Base-by-base conservation (phyloP, 2,329 filamentous ascomycete genomes). In the Coniochaeta sp. region DNA sequence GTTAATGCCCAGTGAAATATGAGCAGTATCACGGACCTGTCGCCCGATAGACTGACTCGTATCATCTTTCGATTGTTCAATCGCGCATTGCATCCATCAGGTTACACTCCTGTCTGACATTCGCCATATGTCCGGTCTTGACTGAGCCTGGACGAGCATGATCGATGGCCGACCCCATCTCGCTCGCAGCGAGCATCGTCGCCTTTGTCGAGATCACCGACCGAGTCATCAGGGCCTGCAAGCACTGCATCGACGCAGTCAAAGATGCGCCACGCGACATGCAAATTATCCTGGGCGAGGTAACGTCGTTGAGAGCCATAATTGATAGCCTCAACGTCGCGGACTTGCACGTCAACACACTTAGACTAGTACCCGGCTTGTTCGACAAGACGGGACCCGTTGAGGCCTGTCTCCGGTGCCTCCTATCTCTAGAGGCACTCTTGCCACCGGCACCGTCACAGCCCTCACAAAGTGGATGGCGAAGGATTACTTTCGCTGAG, bases 221-320 rank as follows among this genome's bases (percentile, higher is more conserved):
- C 12, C 36, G 60, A 14, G 54, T 64, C 22, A 60, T 64, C 31
- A 40, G 59, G 19, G n/a, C 59, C 1, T 62, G 62, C 59, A 63
- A 59, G n/a, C 60, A 62, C 24, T 62, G 62, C 31, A 60, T 64
- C 14, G 63, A 61, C 16, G 52, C 60, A 6, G 33, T 63, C 57
- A 62, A 64, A 26, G 60, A 64, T 54, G 63, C 63, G 11, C 63
- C 63, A 8, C 62, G 44, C 12, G 63, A 63, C 28, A 62, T 64
- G 54, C 58, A 60, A 22, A 63, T 64, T 52, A 64, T 64, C 31
- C 14, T 61, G 12, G 60, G 63, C 24, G 62, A 64, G 22, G 61
- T 59, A 1, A 58, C 57, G 8, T 63, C 60, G 0, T 36, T 63
- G 8, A 58, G 58, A 36, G 60, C 63, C 36, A 63, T 64, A 22